Evolutionary conservation across 768 basidiomycete genomes (phyloP), one percentile per base, ranked within the genome.

Genomic region (Phlebiopsis flavidoalba): DNA sequence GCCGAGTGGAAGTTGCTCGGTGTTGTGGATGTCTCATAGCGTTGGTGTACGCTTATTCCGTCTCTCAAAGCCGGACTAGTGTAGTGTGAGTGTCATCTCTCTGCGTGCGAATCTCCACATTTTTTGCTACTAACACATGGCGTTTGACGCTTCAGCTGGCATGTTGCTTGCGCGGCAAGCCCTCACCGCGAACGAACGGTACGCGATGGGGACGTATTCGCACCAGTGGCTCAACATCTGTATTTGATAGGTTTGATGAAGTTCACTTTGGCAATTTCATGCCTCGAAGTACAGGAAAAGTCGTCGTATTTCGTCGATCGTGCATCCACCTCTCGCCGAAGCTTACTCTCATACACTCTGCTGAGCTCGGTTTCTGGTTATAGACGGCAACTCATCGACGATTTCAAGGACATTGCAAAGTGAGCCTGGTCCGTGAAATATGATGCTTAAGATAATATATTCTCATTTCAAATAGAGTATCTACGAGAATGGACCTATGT

Each of bases 361-460:
- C 92, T 8, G 95, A 84, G 0, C 95, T 88, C 67, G n/a, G 57
- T 97, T 14, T 89, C 83, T 48, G 93, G 97, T 19, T 99, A 90
- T 66, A n/a, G 82, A 96, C 65, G 97, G 97, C 0, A 79, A 89
- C 26, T 98, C n/a, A n/a, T 98, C 72, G 96, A 98, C 72, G n/a
- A n/a, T n/a, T 99, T 98, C 73, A 93, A 96, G 71, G 95, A 98
- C 56, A 98, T 98, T 64, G 95, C 86, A 79, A 95, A 95, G 95
- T 95, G 69, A 52, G 89, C 79, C 67, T 63, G 0, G 55, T 15
- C 47, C 24, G 19, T 37, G 19, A 7, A 37, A 40, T 24, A 19
- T n/a, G 15, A 14, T 53, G 15, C 19, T 10, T 36, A n/a, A n/a
- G n/a, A n/a, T n/a, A n/a, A 49, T 46, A 60, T 7, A 43, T 58